Conservation (phyloP, 352 stramenopile genomes). For the Peronospora farinosa region DNA sequence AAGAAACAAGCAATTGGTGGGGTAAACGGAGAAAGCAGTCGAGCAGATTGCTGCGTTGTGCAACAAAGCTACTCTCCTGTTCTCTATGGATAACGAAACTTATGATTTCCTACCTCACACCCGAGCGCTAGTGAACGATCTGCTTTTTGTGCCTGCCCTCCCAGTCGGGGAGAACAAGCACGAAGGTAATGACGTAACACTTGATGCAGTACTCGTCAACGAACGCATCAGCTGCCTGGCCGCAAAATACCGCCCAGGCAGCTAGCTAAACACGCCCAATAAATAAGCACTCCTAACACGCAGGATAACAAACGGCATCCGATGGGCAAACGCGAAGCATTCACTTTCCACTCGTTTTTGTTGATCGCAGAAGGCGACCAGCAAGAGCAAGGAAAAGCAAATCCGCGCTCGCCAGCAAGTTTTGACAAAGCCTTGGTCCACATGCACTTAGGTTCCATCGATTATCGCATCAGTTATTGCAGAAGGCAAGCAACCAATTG, state of each 20-base stretch:
- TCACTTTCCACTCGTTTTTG: constrained; percentile 7
- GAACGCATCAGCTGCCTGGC: constrained; percentile 2
- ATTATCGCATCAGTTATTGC: constrained; percentile 12
- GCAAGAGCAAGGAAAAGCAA: constrained; percentile 9
- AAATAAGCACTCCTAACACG: constrained; percentile 32
- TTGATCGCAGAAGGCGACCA: constrained; percentile 31
- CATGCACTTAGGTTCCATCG: constrained; percentile 6
- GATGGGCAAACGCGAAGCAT: constrained; percentile 8
- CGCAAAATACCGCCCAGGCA: neutral
- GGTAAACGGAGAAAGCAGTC: constrained; percentile 7
- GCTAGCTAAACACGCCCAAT: constrained; percentile 24
- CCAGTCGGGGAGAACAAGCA: constrained; percentile 28
- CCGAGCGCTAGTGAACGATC: constrained; percentile 2
- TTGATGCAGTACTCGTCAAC: constrained; percentile 6
- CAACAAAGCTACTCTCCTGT: constrained; percentile 11
- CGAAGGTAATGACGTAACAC: constrained; percentile 12
- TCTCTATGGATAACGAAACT: constrained; percentile 18
- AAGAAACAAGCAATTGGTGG: neutral
- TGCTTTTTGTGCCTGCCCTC: constrained; percentile 11
- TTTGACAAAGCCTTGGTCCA: constrained; percentile 11
- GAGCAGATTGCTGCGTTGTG: constrained; percentile 24
- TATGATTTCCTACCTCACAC: constrained; percentile 16
- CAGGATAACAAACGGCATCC: constrained; percentile 13
- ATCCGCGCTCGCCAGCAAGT: constrained; percentile 26
- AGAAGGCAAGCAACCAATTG: constrained; percentile 29